Base-by-base conservation (phyloP, 1,284 basidiomycete genomes). In the Amylostereum areolatum region DNA sequence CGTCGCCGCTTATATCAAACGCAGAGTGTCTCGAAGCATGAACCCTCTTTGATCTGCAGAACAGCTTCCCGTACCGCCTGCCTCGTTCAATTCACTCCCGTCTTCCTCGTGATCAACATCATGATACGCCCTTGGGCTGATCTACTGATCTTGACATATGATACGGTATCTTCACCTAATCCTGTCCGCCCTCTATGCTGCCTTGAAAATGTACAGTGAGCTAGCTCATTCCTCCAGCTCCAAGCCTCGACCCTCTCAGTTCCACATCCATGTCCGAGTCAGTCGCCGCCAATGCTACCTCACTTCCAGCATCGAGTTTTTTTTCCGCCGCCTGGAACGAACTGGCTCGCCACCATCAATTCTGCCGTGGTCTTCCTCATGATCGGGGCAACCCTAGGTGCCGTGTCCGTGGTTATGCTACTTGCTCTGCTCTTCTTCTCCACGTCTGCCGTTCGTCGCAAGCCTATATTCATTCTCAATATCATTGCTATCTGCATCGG, bases 381-480 rank as follows among this genome's bases (percentile, higher is more conserved):
- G 37, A 56, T 62, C 30, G 57, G 48, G 8, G 46, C 56, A 2
- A 48, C 54, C 5, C 54, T 54, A 49, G 44, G 52, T 5, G 45
- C 59, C 6, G 49, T 54, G 8, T 53, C 60, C 18, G 44, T 62
- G 24, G 52, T 59, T 2, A 53, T 64, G 47, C 50, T 58, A 1
- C 35, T 61, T 35, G 53, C 59, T 2, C 48, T 64, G 6, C 54
- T 61, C 31, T 62, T 62, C 40, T 62, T 64, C 47, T 63, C 62
- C 12, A 60, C 54, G 4, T 37, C 44, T 2, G 28, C 36, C 3
- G 47, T 55, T 4, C 49, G 62, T 31, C 50, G 57, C n/a, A 58
- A 59, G 39, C 64, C 62, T 2, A 48, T 64, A 2, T 66, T 65
- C 49, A 50, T 65, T 12, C 52, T 62, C 25, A 63, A 65, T 50